These are phyloP conservation scores for Phlebiopsis gigantea DNA, from an alignment of 768 basidiomycete genomes.

Conservation along the genomic window DNA sequence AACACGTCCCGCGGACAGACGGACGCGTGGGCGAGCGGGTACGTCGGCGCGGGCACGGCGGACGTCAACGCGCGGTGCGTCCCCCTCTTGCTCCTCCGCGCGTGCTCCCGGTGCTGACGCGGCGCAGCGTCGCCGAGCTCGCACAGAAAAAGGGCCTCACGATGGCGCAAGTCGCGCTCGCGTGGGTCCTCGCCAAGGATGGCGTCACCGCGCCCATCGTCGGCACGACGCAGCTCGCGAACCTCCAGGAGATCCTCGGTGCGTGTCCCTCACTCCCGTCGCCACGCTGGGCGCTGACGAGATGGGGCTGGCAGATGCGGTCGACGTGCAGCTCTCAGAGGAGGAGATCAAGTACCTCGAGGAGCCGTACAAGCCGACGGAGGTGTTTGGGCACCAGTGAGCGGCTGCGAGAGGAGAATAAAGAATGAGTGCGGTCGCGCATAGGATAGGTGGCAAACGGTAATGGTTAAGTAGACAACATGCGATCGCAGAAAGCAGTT, in stretches of 20 bases:
- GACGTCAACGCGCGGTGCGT: constrained; percentile 1
- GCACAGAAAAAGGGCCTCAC: constrained; percentile 34
- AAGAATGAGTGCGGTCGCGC: too few species aligned
- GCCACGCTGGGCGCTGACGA: background rate
- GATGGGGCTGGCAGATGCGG: constrained; percentile 26
- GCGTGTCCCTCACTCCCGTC: constrained; percentile 1
- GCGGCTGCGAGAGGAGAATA: too few species aligned
- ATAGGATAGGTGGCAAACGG: too few species aligned
- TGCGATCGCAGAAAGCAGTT: too few species aligned
- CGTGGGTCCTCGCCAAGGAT: constrained; percentile 30
- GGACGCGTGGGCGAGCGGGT: constrained; percentile 7
- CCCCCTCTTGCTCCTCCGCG: background rate
- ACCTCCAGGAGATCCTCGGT: constrained; percentile 35
- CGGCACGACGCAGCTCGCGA: constrained; percentile 32
- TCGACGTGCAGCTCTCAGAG: constrained; percentile 42
- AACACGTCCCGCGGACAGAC: background rate
- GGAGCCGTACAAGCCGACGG: constrained; percentile 44
- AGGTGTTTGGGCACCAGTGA: constrained; percentile 38
- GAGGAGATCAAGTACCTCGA: constrained; percentile 56
- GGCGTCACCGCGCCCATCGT: constrained; percentile 38
- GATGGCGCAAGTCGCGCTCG: constrained; percentile 38
- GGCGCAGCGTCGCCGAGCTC: constrained; percentile 30
- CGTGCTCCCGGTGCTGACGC: background rate
- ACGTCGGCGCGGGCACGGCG: constrained; percentile 9
- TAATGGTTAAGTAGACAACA: too few species aligned